Conservation (phyloP, 148 eudicot species). For the Salicornia ramosissima region DNA sequence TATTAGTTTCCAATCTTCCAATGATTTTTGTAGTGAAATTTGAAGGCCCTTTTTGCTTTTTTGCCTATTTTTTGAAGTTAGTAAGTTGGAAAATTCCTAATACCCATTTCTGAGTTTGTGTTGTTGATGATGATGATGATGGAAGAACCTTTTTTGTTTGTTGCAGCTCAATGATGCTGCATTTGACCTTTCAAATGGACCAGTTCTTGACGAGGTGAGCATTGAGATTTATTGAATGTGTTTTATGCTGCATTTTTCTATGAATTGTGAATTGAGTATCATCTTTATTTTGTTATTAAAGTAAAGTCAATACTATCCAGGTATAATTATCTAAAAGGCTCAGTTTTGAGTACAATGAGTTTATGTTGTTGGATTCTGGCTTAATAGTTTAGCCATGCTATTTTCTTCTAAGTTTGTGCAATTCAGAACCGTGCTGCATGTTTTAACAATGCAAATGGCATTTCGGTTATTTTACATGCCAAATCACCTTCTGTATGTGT, state of each 20-base stretch:
- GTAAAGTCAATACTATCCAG: neutral
- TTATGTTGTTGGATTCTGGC: neutral
- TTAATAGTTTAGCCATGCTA: neutral
- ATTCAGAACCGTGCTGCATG: too few species aligned
- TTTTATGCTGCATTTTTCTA: neutral
- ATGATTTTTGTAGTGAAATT: neutral
- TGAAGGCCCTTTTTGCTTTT: too few species aligned
- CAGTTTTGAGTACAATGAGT: neutral
- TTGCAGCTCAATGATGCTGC: slow-evolving; percentile 96
- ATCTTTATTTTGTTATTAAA: neutral
- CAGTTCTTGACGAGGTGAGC: slow-evolving; percentile 79
- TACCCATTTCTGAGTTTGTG: neutral
- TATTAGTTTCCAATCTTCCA: too few species aligned
- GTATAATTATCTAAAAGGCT: neutral
- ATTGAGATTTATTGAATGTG: slow-evolving; percentile 26
- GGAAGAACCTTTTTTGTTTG: slow-evolving; percentile 24
- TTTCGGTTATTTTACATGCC: too few species aligned
- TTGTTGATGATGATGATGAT: neutral
- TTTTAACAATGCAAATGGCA: too few species aligned
- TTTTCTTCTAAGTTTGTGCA: too few species aligned
- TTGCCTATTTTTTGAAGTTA: neutral
- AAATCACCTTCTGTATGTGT: too few species aligned
- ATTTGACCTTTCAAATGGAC: slow-evolving; percentile 90
- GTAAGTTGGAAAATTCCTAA: neutral
- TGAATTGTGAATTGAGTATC: neutral